phyloP scores from a whole-genome alignment of 768 basidiomycete species.

The Tulasnella sp. region DNA sequence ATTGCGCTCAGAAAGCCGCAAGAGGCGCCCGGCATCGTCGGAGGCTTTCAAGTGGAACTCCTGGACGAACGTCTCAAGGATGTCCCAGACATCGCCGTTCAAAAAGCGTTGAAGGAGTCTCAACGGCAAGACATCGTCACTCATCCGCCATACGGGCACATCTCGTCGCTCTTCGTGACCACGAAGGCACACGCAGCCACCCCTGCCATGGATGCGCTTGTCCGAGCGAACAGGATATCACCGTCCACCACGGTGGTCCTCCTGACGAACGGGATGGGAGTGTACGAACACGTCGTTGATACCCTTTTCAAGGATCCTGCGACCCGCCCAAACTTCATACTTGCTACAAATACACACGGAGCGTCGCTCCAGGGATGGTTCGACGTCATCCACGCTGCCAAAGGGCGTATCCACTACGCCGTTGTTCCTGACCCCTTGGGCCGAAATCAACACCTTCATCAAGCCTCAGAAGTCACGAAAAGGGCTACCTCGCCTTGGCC shows the following conservation, averaged over 20 bases:
- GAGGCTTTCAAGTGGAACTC: slow-evolving; percentile 21
- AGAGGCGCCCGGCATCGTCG: slow-evolving; percentile 14
- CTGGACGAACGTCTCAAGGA: slow-evolving; percentile 7
- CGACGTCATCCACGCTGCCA: slow-evolving; percentile 57
- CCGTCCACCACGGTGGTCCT: slow-evolving; percentile 72
- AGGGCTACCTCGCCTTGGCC: not conserved
- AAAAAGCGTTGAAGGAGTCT: not conserved
- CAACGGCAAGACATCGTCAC: not conserved
- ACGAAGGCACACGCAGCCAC: slow-evolving; percentile 65
- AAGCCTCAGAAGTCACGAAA: not conserved
- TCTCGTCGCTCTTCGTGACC: slow-evolving; percentile 72
- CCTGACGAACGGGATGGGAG: slow-evolving; percentile 90
- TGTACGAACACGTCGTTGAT: slow-evolving; percentile 65
- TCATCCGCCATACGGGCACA: slow-evolving; percentile 24
- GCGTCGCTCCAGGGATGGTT: slow-evolving; percentile 36
- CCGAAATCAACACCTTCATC: not conserved
- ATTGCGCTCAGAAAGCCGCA: slow-evolving; percentile 2
- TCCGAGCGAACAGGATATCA: slow-evolving; percentile 43
- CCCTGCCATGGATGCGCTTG: slow-evolving; percentile 42
- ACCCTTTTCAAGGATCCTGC: slow-evolving; percentile 60
- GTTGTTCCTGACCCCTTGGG: slow-evolving; percentile 57
- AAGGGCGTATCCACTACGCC: slow-evolving; percentile 65
- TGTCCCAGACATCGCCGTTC: not conserved
- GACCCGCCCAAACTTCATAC: slow-evolving; percentile 72
- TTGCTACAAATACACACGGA: slow-evolving; percentile 75